Evolutionary conservation across 2,329 filamentous ascomycete genomes (phyloP).

Genomic region (Pyrenophora tritici-repentis): DNA sequence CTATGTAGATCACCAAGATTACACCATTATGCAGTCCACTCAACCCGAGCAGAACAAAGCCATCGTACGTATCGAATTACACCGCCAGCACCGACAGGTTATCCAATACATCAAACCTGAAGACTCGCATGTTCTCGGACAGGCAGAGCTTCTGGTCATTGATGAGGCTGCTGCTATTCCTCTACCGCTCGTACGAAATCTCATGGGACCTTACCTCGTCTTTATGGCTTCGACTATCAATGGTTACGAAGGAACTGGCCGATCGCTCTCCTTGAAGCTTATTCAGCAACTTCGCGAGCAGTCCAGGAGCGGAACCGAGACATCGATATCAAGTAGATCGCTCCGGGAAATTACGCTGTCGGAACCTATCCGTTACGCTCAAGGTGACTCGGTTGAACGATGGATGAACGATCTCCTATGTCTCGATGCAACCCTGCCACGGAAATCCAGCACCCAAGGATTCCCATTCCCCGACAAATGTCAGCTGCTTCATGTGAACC

Average conservation of each 20-base stretch:
- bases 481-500: conserved; percentile 90
- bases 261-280: conserved; percentile 91
- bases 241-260: conserved; percentile 95
- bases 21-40: conserved; percentile 96
- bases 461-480: conserved; percentile 91
- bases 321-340: conserved; percentile 65
- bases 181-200: conserved; percentile 84
- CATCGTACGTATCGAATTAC: conserved; percentile 94
- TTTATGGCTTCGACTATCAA: conserved; percentile 99
- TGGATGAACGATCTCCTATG: conserved; percentile 96
- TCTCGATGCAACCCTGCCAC: conserved; percentile 87
- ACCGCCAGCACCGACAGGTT: conserved; percentile 92
- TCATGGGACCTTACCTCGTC: conserved; percentile 95
- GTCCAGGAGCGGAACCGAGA: conserved; percentile 44
- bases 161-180: conserved; percentile 98
- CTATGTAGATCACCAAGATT: conserved; percentile 94
- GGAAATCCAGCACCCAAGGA: conserved; percentile 72
- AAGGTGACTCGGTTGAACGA: conserved; percentile 88
- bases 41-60: conserved; percentile 99
- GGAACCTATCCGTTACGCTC: conserved; percentile 92
- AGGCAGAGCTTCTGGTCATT: conserved; percentile 93
- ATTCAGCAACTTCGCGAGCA: conserved; percentile 97
- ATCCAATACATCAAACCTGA: conserved; percentile 99
- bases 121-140: conserved; percentile 90
- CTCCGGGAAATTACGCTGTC: conserved; percentile 89